Conservation (phyloP, 768 basidiomycete species). For the Naganishia kalamii region DNA sequence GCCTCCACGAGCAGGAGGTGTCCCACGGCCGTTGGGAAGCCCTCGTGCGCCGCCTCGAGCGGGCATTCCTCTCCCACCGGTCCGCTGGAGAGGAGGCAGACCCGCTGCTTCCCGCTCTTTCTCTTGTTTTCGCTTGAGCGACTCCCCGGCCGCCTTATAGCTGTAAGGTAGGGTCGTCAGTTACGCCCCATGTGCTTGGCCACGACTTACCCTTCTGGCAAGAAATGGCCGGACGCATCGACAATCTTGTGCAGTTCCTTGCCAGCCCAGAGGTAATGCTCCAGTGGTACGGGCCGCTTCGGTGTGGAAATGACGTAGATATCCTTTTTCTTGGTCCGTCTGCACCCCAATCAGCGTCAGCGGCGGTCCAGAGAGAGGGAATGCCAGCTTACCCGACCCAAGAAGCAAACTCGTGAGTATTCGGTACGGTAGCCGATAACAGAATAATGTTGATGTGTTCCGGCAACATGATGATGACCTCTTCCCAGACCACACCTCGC, state of each 20-base stretch:
- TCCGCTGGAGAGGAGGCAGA: conserved; percentile 71
- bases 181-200: conserved; percentile 6
- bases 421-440: conserved; percentile 93
- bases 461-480: conserved; percentile 88
- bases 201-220: conserved; percentile 59
- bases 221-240: conserved; percentile 67
- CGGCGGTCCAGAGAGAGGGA: not conserved
- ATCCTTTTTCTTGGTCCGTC: conserved; percentile 97
- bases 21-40: conserved; percentile 30
- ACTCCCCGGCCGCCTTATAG: conserved; percentile 83
- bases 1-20: not conserved
- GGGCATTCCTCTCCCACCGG: conserved; percentile 63
- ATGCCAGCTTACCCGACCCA: conserved; percentile 84
- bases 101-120: conserved; percentile 96
- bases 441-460: conserved; percentile 98
- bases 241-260: conserved; percentile 89
- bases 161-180: conserved; percentile 48
- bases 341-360: conserved; percentile 43
- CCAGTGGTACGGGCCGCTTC: conserved; percentile 91
- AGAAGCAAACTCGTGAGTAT: conserved; percentile 95
- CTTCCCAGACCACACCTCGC: conserved; percentile 98
- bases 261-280: conserved; percentile 95
- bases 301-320: conserved; percentile 97
- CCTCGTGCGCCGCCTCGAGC: conserved; percentile 50
- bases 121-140: conserved; percentile 87